Base-by-base conservation (phyloP, 805 yeast species). In the Zygoascus bituminiphila region DNA sequence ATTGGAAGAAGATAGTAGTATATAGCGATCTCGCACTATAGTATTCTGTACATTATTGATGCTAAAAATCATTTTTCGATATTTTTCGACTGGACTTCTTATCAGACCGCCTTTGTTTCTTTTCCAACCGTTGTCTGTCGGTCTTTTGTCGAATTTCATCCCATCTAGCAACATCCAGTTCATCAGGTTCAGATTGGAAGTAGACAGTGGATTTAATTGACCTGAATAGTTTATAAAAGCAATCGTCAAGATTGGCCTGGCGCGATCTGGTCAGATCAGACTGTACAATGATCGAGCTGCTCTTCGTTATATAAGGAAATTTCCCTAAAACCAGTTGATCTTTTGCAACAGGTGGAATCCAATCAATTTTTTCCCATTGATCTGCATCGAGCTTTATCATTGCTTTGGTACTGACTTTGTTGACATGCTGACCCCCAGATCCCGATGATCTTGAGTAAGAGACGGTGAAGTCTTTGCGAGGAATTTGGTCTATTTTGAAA, bases 351-450 rank as follows among this genome's bases (percentile, higher is more conserved):
- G 48, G 51, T 0, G 93, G 91, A 2, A 84, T 71, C 88, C 89
- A 83, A 4, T 58, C 51, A 1, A 75, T 74, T 1, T 58, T 53
- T 1, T 71, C 62, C 74, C 86, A 73, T 31, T 69, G 61, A 4
- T 63, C 63, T 0, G 70, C 62, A 6, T 61, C 63, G 48, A 81
- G 57, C 4, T 76, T 67, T 17, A 86, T 60, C 0, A 86, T 80
- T 6, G 88, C 86, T 57, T 85, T 82, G 1, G 84, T 74, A 25
- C 68, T 72, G 49, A 67, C 70, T 56, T 86, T 86, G 62, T 86
- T 86, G 9, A 87, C 94, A 58, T 87, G 82, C 56, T 86, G 95
- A 0, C 95, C 95, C 1, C 95, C 95, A 0, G 95, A 87, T 0
- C 95, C 95, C 29, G 88, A 77, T 0, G 93, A 75, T 50, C 89